phyloP scores from a whole-genome alignment of 176 grass and related monocot species.

The Musa itinerans region DNA sequence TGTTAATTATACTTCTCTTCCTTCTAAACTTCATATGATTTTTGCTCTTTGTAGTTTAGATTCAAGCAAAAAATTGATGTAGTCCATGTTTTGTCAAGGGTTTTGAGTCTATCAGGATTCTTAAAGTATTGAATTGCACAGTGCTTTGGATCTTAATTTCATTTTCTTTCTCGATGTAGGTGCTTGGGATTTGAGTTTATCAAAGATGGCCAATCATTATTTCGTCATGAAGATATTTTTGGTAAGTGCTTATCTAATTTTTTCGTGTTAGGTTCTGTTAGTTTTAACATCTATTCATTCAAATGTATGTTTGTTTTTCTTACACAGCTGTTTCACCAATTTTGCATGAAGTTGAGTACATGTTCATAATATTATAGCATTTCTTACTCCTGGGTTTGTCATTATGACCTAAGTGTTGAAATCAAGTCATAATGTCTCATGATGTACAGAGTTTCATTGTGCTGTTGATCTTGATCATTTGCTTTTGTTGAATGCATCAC shows the following conservation, averaged over 20 bases:
- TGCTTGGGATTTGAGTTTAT: slow-evolving; percentile 85
- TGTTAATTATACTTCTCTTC: background rate
- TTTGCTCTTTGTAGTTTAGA: background rate
- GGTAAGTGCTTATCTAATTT: slow-evolving; percentile 42
- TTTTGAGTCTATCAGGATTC: background rate
- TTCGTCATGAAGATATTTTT: slow-evolving; percentile 30
- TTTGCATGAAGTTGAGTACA: background rate
- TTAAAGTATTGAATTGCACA: background rate
- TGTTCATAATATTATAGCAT: background rate
- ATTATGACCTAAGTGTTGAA: no score
- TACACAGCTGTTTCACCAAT: background rate
- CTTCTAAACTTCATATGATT: background rate
- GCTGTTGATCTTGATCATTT: background rate
- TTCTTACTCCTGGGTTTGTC: no score
- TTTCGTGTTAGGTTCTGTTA: slow-evolving; percentile 4
- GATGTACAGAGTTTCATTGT: no score
- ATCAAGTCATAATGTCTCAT: no score
- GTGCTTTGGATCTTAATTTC: background rate
- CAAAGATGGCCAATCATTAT: slow-evolving; percentile 41
- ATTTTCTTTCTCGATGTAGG: slow-evolving; percentile 21
- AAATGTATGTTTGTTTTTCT: background rate
- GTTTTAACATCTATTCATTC: background rate
- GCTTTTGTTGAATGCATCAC: background rate
- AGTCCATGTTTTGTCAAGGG: background rate
- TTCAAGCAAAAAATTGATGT: no score